A percentile compares a stretch with the other conserved stretches of the same genome.
Conservation (phyloP, 2,329 filamentous ascomycete genomes). For the Tolypocladium sp. region DNA sequence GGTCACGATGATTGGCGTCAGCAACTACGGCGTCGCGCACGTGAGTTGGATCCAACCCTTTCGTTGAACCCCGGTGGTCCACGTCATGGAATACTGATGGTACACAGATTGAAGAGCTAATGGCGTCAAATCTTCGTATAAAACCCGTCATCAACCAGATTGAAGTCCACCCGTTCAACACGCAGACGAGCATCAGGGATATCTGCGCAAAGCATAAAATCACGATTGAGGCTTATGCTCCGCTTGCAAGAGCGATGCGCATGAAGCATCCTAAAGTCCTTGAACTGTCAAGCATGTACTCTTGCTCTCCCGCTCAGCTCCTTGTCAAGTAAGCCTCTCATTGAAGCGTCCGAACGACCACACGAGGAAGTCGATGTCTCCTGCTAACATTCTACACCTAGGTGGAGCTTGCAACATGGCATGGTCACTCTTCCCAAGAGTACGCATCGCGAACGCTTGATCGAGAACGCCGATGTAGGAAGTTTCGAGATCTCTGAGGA, state of each 20-base stretch:
- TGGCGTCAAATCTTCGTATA: conserved; percentile 51
- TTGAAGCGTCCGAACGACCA: background rate
- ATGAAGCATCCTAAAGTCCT: conserved; percentile 59
- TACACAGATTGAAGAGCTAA: conserved; percentile 55
- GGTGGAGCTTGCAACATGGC: conserved; percentile 70
- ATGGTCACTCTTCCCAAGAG: conserved; percentile 70
- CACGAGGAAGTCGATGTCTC: background rate
- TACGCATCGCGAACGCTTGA: conserved; percentile 49
- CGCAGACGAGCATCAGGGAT: conserved; percentile 54
- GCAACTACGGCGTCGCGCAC: conserved; percentile 70
- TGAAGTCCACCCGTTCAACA: conserved; percentile 78
- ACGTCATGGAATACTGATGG: background rate
- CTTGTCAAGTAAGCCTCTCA: conserved; percentile 43
- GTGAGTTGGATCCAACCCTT: conserved; percentile 31
- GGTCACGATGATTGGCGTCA: conserved; percentile 63
- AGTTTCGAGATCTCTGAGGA: conserved; percentile 50
- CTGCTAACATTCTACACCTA: conserved; percentile 11
- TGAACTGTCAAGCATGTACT: conserved; percentile 56
- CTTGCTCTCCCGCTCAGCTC: conserved; percentile 62
- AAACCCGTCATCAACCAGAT: conserved; percentile 70
- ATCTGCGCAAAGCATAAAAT: conserved; percentile 60
- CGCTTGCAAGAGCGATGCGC: conserved; percentile 60
- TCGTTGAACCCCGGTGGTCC: background rate
- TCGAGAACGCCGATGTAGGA: conserved; percentile 54
- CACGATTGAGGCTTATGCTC: conserved; percentile 70